Conservation (phyloP, 495 filamentous ascomycete genomes). For the Emericellopsis terricola region DNA sequence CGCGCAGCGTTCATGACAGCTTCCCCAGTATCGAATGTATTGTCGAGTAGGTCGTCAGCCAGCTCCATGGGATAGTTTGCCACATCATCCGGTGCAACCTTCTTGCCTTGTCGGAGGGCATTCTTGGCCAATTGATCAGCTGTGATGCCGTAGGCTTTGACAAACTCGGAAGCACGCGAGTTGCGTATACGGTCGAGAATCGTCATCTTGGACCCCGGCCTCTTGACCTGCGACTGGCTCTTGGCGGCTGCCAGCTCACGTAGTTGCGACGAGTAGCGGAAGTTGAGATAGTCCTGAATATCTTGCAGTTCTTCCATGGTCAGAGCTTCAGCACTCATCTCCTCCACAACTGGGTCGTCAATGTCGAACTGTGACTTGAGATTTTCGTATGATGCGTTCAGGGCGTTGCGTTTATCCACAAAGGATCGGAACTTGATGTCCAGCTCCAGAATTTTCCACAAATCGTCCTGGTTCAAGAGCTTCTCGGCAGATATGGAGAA, state of each 20-base stretch:
- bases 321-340: conserved; percentile 53
- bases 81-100: conserved; percentile 71
- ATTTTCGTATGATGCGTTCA: conserved; percentile 60
- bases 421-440: conserved; percentile 88
- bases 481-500: conserved; percentile 70
- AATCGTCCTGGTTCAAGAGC: conserved; percentile 74
- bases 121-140: conserved; percentile 78
- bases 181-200: conserved; percentile 71
- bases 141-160: conserved; percentile 77
- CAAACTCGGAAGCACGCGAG: conserved; percentile 60
- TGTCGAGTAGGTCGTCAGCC: conserved; percentile 53
- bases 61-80: conserved; percentile 58
- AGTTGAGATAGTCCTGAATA: conserved; percentile 90
- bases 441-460: conserved; percentile 86
- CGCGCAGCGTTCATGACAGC: conserved; percentile 63
- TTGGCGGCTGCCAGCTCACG: conserved; percentile 53
- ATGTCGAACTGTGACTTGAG: conserved; percentile 37
- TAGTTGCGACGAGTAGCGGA: conserved; percentile 71
- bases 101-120: conserved; percentile 54
- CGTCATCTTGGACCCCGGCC: conserved; percentile 56
- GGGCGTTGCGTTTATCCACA: conserved; percentile 68
- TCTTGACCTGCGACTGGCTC: conserved; percentile 37
- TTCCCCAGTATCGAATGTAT: conserved; percentile 59
- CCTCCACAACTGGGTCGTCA: conserved; percentile 51
- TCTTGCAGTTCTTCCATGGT: conserved; percentile 92